Percentiles rank a stretch among this genome's conserved stretches.
Evolutionary conservation across 2,329 filamentous ascomycete genomes (phyloP).

Genomic region (Alternaria sp.): DNA sequence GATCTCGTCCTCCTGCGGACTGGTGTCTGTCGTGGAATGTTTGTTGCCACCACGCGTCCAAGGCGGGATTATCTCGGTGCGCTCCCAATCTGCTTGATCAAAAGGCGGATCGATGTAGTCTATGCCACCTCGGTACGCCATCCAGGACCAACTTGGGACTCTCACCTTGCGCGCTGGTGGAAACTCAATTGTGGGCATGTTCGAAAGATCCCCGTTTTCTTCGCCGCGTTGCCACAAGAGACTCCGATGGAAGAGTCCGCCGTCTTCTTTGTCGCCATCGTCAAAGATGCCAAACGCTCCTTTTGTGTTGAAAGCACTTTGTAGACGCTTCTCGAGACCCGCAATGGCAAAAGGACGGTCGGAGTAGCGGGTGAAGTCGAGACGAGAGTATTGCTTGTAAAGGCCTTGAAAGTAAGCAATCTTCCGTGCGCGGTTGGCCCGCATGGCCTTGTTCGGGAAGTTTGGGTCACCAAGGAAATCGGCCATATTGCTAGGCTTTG

Average conservation of each 20-base stretch:
- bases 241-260: constrained; percentile 30
- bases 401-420: constrained; percentile 28
- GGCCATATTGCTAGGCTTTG: constrained; percentile 11
- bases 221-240: constrained; percentile 39
- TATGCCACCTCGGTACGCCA: constrained; percentile 23
- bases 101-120: constrained; percentile 15
- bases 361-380: constrained; percentile 15
- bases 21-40: neutral
- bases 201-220: neutral
- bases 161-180: neutral
- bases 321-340: constrained; percentile 41
- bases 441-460: constrained; percentile 22
- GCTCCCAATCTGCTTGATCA: constrained; percentile 2
- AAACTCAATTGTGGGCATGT: constrained; percentile 5
- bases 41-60: neutral
- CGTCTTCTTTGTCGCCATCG: constrained; percentile 7
- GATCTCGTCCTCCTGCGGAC: neutral
- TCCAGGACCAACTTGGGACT: constrained; percentile 24
- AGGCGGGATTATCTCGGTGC: constrained; percentile 1
- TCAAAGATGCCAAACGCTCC: constrained; percentile 46
- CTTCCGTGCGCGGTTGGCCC: constrained; percentile 12
- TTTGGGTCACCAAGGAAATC: constrained; percentile 38
- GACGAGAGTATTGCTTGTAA: constrained; percentile 40
- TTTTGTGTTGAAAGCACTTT: constrained; percentile 17
- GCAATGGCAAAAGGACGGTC: constrained; percentile 44